Evolutionary conservation across 345 rosid species (phyloP), one percentile per base, ranked within the genome.

Genomic region (Hibiscus syriacus): DNA sequence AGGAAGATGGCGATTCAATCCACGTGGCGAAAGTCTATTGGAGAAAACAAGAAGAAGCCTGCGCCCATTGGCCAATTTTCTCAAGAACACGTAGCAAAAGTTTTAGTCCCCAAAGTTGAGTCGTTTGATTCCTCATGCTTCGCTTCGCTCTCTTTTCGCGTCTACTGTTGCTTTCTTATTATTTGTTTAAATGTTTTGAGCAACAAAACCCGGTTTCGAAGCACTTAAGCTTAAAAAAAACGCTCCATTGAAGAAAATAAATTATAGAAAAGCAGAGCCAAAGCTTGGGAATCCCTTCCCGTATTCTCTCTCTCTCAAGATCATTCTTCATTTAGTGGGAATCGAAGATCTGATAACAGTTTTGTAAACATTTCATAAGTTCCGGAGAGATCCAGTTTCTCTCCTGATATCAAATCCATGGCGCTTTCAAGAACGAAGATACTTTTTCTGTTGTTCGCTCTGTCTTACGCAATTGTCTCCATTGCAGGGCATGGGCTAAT

Each of bases 371-470:
- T 27, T 58, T 19, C 2, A 10, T 1, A 62, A 58, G 3, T 55
- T 58, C 56, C 34, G 73, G 82, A 78, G 89, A 80, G 82, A 75
- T 8, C 49, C 17, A 68, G 62, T 72, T 11, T 77, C 84, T 83
- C 87, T 83, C 83, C 77, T 62, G 59, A 69, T 76, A 69, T 67
- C 30, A 72, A 50, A 71, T 76, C 80, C 46, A 89, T 84, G 96
- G 89, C 89, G 81, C 76, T 53, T 76, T 86, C 78, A 53, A 69
- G 72, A 66, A 49, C 80, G 60, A 73, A 72, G 72, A 75, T 80
- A 14, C 68, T 86, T 63, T 66, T 86, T 65, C 76, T 81, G 56
- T n/a, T 90, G 62, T 82, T 83, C 74, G 85, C 77, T 50, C 70
- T 90, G 17, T 80, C 77, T 20, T 85, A 72, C 81, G 82, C 77